Evolutionary conservation across 2,329 filamentous ascomycete species (phyloP).

Genomic region (Achaetomium macrosporum): DNA sequence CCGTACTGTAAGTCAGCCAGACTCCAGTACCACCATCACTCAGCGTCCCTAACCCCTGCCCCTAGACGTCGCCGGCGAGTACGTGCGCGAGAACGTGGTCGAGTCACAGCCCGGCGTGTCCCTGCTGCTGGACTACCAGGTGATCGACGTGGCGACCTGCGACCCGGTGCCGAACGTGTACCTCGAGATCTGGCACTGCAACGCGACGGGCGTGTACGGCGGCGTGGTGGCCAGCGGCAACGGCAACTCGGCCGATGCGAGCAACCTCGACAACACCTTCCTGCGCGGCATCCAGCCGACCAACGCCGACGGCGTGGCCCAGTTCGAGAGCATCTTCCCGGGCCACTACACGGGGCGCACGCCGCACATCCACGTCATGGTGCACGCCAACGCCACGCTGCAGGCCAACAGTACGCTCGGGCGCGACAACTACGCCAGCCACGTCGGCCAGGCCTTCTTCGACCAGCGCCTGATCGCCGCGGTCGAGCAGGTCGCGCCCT

Average conservation of each 20-base stretch:
- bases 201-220: constrained; percentile 43
- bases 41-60: not conserved
- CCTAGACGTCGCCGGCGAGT: constrained; percentile 40
- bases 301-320: constrained; percentile 36
- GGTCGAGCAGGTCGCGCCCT: constrained; percentile 44
- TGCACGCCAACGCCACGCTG: constrained; percentile 36
- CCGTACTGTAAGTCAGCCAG: constrained; percentile 40
- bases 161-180: constrained; percentile 38
- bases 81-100: constrained; percentile 38
- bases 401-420: constrained; percentile 39
- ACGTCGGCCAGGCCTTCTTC: constrained; percentile 61
- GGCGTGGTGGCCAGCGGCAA: constrained; percentile 42
- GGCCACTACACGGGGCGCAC: constrained; percentile 42
- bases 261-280: constrained; percentile 36
- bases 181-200: constrained; percentile 44
- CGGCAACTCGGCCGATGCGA: constrained; percentile 31
- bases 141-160: constrained; percentile 45
- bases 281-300: constrained; percentile 38
- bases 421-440: constrained; percentile 41
- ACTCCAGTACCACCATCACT: not conserved
- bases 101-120: constrained; percentile 40
- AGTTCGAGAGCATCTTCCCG: constrained; percentile 39
- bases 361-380: constrained; percentile 45
- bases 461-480: constrained; percentile 50
- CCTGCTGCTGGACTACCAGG: constrained; percentile 42